These are phyloP conservation scores for Gossypium turneri DNA, from an alignment of 345 rosid species.

Conservation along the genomic window DNA sequence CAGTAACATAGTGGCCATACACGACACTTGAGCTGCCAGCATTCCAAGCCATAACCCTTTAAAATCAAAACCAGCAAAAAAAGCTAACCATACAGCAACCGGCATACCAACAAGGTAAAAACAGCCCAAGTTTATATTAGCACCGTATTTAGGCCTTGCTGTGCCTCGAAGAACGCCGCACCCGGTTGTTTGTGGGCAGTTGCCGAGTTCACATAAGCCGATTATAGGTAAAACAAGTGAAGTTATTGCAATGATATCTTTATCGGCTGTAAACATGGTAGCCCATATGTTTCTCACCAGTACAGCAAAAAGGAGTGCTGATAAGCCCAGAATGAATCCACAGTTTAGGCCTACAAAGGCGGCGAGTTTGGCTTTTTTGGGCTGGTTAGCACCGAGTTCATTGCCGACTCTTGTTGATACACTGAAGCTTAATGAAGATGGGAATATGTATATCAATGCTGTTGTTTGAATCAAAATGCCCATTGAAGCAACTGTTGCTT, in stretches of 20 bases:
- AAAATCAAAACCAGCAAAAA: slow-evolving; percentile 50
- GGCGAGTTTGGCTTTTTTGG: slow-evolving; percentile 49
- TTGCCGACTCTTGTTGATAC: slow-evolving; percentile 77
- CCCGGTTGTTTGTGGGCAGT: slow-evolving; percentile 76
- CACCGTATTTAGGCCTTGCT: slow-evolving; percentile 70
- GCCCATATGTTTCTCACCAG: slow-evolving; percentile 59
- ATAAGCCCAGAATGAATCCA: slow-evolving; percentile 53
- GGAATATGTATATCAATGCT: slow-evolving; percentile 68
- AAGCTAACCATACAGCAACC: slow-evolving; percentile 52
- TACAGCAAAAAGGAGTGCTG: slow-evolving; percentile 43
- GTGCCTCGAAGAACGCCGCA: slow-evolving; percentile 78
- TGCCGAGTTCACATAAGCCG: slow-evolving; percentile 73
- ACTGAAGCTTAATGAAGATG: slow-evolving; percentile 72
- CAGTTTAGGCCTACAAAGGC: slow-evolving; percentile 47
- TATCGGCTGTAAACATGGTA: slow-evolving; percentile 55
- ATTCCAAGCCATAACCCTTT: slow-evolving; percentile 70
- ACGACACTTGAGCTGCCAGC: slow-evolving; percentile 63
- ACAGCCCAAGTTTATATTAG: slow-evolving; percentile 64
- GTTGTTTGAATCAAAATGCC: slow-evolving; percentile 80
- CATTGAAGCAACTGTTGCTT: slow-evolving; percentile 68
- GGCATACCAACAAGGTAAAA: slow-evolving; percentile 69
- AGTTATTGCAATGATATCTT: slow-evolving; percentile 50
- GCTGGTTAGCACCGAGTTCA: slow-evolving; percentile 60
- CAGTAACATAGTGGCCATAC: slow-evolving; percentile 53
- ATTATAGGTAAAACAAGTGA: slow-evolving; percentile 59